Percentiles rank a stretch among this genome's conserved stretches.
Conservation (phyloP, 2,329 filamentous ascomycete species). For the Aspergillus costaricaensis region DNA sequence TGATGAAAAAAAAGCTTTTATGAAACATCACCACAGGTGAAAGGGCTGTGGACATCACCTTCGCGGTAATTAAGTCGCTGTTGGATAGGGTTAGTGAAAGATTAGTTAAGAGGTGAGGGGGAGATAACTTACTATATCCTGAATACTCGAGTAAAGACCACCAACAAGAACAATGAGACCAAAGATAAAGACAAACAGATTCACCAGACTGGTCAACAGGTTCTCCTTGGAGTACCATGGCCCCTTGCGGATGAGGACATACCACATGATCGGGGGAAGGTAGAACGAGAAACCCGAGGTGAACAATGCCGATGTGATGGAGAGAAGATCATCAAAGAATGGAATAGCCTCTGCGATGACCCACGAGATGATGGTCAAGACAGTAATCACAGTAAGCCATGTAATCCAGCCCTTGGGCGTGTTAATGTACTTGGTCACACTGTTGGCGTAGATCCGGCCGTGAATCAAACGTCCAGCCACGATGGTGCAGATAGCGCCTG, state of each 20-base stretch:
- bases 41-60: not conserved
- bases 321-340: constrained; percentile 23
- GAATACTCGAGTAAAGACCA: constrained; percentile 23
- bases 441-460: constrained; percentile 20
- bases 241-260: constrained; percentile 25
- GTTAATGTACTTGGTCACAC: constrained; percentile 21
- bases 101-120: not conserved
- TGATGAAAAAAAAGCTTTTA: not conserved
- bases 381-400: constrained; percentile 21
- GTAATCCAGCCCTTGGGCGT: constrained; percentile 22
- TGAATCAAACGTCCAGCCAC: constrained; percentile 25
- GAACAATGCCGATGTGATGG: constrained; percentile 63
- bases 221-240: constrained; percentile 37
- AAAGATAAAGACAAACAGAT: constrained; percentile 19
- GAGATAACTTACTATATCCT: constrained; percentile 18
- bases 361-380: constrained; percentile 18
- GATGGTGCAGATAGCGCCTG: constrained; percentile 25
- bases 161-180: constrained; percentile 21
- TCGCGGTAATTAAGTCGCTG: not conserved
- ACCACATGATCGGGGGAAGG: constrained; percentile 49
- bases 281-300: constrained; percentile 88
- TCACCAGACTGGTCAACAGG: constrained; percentile 27
- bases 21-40: not conserved
- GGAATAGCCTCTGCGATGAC: constrained; percentile 25
- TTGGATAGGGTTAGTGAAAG: not conserved